These are phyloP conservation scores for Suaeda aralocaspica DNA, from an alignment of 148 eudicot genomes.

Conservation along the genomic window DNA sequence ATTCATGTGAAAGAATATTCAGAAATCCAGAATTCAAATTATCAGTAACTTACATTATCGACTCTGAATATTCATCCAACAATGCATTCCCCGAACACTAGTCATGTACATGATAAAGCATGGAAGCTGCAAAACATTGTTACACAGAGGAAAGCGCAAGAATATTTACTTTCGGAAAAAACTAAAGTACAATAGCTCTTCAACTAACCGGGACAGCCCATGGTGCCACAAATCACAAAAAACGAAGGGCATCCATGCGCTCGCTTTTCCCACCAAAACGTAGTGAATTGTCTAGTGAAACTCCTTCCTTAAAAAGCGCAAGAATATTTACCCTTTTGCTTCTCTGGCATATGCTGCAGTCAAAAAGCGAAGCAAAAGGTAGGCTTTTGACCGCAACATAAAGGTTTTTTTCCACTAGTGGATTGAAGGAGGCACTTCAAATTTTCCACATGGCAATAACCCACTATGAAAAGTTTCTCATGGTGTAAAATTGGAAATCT, in stretches of 20 bases:
- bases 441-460: conserved; percentile 33
- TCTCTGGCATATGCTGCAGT: too few relatives aligned
- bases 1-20: neutral
- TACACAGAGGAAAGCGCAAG: conserved; percentile 9
- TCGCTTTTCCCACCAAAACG: conserved; percentile 51
- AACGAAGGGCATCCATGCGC: conserved; percentile 79
- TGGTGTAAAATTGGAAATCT: conserved; percentile 29
- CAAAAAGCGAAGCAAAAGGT: too few relatives aligned
- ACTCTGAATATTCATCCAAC: conserved; percentile 68
- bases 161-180: neutral
- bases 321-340: too few relatives aligned
- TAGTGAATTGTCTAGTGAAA: conserved; percentile 45
- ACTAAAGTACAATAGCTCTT: neutral
- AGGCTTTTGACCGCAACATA: too few relatives aligned
- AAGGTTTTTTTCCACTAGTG: too few relatives aligned
- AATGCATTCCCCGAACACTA: conserved; percentile 74
- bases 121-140: conserved; percentile 58
- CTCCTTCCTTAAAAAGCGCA: conserved; percentile 85
- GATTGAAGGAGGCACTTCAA: conserved; percentile 96
- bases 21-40: neutral
- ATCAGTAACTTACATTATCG: conserved; percentile 63
- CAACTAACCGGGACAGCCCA: conserved; percentile 56
- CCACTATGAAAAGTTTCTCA: conserved; percentile 35
- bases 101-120: conserved; percentile 77
- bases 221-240: conserved; percentile 65